A percentile compares a stretch with the other conserved stretches of the same genome.
Conservation (phyloP, 352 stramenopile genomes). For the Plasmopara halstedii region DNA sequence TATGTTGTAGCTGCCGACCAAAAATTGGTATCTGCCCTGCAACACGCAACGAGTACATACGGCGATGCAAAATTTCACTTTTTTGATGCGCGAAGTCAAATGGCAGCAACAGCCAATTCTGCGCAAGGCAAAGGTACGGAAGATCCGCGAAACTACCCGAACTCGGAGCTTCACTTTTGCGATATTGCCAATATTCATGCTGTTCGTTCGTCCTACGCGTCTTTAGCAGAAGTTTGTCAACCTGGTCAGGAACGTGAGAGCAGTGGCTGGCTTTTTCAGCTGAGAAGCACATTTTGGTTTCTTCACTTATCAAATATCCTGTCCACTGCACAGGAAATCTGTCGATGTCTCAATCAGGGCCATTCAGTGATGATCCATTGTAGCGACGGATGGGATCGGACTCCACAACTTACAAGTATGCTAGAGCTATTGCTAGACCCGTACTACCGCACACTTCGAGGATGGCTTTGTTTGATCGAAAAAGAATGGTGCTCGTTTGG, state of each 20-base stretch:
- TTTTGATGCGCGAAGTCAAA: constrained; percentile 79
- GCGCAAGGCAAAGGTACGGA: constrained; percentile 85
- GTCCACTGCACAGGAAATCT: constrained; percentile 89
- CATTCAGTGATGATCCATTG: constrained; percentile 98
- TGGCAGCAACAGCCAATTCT: constrained; percentile 77
- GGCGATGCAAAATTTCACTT: constrained; percentile 78
- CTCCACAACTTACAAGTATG: constrained; percentile 92
- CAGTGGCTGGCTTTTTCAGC: constrained; percentile 71
- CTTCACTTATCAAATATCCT: constrained; percentile 95
- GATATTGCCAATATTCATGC: constrained; percentile 99
- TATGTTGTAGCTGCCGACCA: constrained; percentile 76
- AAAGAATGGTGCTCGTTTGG: constrained; percentile 99
- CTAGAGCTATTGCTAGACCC: constrained; percentile 97
- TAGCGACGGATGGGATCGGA: constrained; percentile 99
- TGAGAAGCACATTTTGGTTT: constrained; percentile 98
- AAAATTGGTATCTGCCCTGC: constrained; percentile 69
- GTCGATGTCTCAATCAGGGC: constrained; percentile 89
- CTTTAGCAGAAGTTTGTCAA: constrained; percentile 71
- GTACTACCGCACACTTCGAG: constrained; percentile 95
- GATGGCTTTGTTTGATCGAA: constrained; percentile 95
- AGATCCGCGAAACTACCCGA: constrained; percentile 92
- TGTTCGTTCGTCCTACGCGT: constrained; percentile 86
- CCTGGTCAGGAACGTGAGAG: constrained; percentile 65
- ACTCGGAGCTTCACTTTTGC: constrained; percentile 95
- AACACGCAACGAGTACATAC: constrained; percentile 50